Conservation (phyloP, 1,139 yeast genomes). For the Yamadazyma buinensis region DNA sequence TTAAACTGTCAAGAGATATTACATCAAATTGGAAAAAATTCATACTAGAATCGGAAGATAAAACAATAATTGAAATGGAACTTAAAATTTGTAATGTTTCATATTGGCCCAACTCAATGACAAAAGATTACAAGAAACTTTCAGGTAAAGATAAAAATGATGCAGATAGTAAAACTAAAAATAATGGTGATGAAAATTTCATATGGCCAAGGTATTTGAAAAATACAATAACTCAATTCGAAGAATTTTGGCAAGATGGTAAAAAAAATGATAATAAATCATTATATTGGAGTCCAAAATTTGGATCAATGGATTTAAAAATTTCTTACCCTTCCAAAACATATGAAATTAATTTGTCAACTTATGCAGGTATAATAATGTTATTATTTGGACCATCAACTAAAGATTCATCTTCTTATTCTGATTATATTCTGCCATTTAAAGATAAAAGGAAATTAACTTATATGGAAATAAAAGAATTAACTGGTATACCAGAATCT, state of each 20-base stretch:
- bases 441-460: conserved; percentile 37
- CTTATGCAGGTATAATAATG: conserved; percentile 76
- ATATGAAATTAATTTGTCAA: conserved; percentile 78
- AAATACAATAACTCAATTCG: conserved; percentile 35
- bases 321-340: conserved; percentile 62
- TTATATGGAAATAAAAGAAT: conserved; percentile 56
- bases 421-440: conserved; percentile 42
- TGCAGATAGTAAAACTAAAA: neutral
- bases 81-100: conserved; percentile 52
- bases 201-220: conserved; percentile 43
- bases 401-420: conserved; percentile 10
- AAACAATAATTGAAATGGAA: conserved; percentile 36
- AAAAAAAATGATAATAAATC: conserved; percentile 70
- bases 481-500: conserved; percentile 67
- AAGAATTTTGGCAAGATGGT: conserved; percentile 45
- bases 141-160: conserved; percentile 27
- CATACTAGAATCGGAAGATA: conserved; percentile 16
- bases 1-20: conserved; percentile 61
- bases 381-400: conserved; percentile 60
- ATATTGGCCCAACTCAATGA: conserved; percentile 49
- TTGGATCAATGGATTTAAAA: conserved; percentile 77
- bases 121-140: conserved; percentile 53
- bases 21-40: conserved; percentile 49
- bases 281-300: conserved; percentile 78
- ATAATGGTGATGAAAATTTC: conserved; percentile 21